Evolutionary conservation across 2,329 filamentous ascomycete species (phyloP).

Genomic region (Ascomycota sp.): DNA sequence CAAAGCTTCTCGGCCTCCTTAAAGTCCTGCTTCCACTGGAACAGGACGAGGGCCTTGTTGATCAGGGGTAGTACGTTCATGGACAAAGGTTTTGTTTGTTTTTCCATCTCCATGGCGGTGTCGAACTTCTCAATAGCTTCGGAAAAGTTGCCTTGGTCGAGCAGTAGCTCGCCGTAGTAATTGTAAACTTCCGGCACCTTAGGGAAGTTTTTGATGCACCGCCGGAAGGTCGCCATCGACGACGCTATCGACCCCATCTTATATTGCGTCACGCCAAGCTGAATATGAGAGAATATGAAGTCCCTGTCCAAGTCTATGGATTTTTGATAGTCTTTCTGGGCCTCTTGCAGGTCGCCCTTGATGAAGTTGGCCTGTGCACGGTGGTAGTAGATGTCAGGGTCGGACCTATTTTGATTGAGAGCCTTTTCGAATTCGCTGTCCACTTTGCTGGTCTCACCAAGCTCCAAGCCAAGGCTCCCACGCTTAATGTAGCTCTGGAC

Average conservation of each 20-base stretch:
- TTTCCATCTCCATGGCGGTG: slow-evolving; percentile 96
- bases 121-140: slow-evolving; percentile 98
- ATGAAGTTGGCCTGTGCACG: slow-evolving; percentile 97
- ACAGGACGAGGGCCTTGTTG: slow-evolving; percentile 92
- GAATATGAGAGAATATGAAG: slow-evolving; percentile 99
- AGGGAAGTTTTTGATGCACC: slow-evolving; percentile 96
- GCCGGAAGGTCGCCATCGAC: slow-evolving; percentile 93
- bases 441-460: slow-evolving; percentile 71
- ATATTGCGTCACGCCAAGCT: slow-evolving; percentile 97
- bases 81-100: slow-evolving; percentile 74
- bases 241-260: slow-evolving; percentile 98
- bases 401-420: slow-evolving; percentile 62
- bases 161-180: slow-evolving; percentile 92
- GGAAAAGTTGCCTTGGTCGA: slow-evolving; percentile 88
- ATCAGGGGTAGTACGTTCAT: slow-evolving; percentile 97
- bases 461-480: slow-evolving; percentile 91
- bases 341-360: slow-evolving; percentile 77
- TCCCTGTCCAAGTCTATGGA: slow-evolving; percentile 89
- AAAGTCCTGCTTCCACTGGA: slow-evolving; percentile 98
- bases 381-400: slow-evolving; percentile 98
- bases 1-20: slow-evolving; percentile 86
- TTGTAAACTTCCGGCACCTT: slow-evolving; percentile 97
- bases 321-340: slow-evolving; percentile 97
- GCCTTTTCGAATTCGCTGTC: slow-evolving; percentile 75
- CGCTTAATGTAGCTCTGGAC: slow-evolving; percentile 98